A percentile compares a stretch with the other conserved stretches of the same genome.
Conservation (phyloP, 208 protist species). For the Lotmaria passim region DNA sequence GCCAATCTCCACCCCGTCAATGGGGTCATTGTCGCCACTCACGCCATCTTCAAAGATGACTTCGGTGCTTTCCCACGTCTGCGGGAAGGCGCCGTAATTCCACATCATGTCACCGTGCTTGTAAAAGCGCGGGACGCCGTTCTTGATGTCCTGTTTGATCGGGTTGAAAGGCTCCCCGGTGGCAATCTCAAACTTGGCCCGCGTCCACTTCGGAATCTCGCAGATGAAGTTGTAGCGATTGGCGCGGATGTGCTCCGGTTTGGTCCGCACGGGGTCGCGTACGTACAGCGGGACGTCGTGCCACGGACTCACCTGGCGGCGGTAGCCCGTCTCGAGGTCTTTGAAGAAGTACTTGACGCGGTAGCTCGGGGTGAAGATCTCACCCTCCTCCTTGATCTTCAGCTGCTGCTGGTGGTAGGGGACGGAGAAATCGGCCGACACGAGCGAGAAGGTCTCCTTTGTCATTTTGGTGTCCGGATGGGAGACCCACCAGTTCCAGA, state of each 20-base stretch:
- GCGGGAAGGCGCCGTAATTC: constrained; percentile 97
- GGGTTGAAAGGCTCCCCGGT: constrained; percentile 95
- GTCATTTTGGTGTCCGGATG: constrained; percentile 53
- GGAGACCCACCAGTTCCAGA: constrained; percentile 86
- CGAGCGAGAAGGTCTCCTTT: constrained; percentile 80
- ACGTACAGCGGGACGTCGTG: constrained; percentile 92
- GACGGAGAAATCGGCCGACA: constrained; percentile 88
- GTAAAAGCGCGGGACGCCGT: constrained; percentile 95
- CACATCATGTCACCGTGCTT: constrained; percentile 96
- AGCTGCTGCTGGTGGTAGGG: constrained; percentile 93
- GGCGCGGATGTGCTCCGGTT: constrained; percentile 73
- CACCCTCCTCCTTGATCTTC: constrained; percentile 75
- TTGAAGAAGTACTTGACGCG: constrained; percentile 92
- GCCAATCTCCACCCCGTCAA: constrained; percentile 93
- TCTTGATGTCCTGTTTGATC: constrained; percentile 97
- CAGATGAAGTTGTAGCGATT: constrained; percentile 94
- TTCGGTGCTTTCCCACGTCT: constrained; percentile 96
- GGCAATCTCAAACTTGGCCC: constrained; percentile 96
- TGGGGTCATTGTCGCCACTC: constrained; percentile 92
- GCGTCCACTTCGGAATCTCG: constrained; percentile 95
- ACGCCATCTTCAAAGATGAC: constrained; percentile 82
- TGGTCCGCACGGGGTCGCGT: constrained; percentile 87
- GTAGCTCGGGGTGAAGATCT: constrained; percentile 92
- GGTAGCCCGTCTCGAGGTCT: constrained; percentile 76
- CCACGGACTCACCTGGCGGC: constrained; percentile 90